A percentile compares a stretch with the other conserved stretches of the same genome.
These are phyloP conservation scores for Coprinopsis strossmayeri DNA, from an alignment of 768 basidiomycete species.

Conservation along the genomic window DNA sequence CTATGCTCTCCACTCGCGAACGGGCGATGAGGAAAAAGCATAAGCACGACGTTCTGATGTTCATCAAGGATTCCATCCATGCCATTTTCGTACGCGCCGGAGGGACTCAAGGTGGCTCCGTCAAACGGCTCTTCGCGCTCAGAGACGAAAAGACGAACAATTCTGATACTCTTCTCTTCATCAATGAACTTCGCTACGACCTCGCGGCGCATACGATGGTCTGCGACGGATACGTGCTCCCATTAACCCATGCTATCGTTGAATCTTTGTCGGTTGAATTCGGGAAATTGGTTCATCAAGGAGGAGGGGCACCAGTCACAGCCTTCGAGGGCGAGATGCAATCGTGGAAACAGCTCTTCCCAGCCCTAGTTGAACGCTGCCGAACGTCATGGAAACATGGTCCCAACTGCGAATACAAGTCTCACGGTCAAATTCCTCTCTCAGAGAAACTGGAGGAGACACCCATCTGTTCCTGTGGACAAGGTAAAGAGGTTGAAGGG, in stretches of 20 bases:
- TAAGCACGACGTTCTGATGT: slow-evolving; percentile 17
- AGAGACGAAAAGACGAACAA: slow-evolving; percentile 1
- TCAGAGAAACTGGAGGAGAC: slow-evolving; percentile 25
- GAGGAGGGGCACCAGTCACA: slow-evolving; percentile 11
- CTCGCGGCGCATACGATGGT: slow-evolving; percentile 42
- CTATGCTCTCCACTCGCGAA: slow-evolving; percentile 25
- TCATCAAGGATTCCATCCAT: slow-evolving; percentile 24
- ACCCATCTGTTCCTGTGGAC: slow-evolving; percentile 50
- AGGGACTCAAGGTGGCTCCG: not conserved
- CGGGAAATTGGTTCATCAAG: slow-evolving; percentile 5
- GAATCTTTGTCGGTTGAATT: slow-evolving; percentile 15
- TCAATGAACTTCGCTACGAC: slow-evolving; percentile 42
- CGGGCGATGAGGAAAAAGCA: slow-evolving; percentile 13
- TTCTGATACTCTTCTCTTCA: slow-evolving; percentile 35
- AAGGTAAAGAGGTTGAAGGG: slow-evolving; percentile 36
- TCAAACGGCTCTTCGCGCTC: slow-evolving; percentile 1
- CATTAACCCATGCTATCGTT: slow-evolving; percentile 11
- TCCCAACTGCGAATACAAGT: slow-evolving; percentile 38
- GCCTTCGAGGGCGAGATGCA: slow-evolving; percentile 27
- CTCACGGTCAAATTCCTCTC: slow-evolving; percentile 29
- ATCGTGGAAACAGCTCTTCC: slow-evolving; percentile 48
- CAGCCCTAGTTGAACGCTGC: slow-evolving; percentile 45
- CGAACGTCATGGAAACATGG: slow-evolving; percentile 42
- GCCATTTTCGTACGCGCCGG: not conserved
- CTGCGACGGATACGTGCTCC: slow-evolving; percentile 41